Conservation (phyloP, 768 basidiomycete species). For the Dentipellis sp. region DNA sequence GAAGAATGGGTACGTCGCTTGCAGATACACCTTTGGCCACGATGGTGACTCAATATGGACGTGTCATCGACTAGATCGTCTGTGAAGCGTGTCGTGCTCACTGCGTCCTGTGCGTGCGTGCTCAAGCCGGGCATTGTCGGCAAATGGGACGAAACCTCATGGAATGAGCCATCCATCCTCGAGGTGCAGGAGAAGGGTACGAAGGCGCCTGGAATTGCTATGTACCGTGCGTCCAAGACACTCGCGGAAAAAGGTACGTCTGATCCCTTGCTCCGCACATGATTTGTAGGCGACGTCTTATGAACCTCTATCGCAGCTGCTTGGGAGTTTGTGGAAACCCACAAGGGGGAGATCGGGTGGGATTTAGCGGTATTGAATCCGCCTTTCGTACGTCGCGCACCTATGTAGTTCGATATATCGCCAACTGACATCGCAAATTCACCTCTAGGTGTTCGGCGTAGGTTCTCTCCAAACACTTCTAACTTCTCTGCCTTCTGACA, state of each 20-base stretch:
- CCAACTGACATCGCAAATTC: not conserved
- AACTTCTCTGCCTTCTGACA: not conserved
- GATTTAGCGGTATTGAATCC: constrained; percentile 27
- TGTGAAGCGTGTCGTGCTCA: constrained; percentile 35
- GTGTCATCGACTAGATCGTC: constrained; percentile 15
- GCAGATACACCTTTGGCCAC: not conserved
- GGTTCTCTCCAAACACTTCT: not conserved
- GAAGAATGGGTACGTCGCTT: constrained; percentile 19
- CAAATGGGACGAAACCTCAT: constrained; percentile 16
- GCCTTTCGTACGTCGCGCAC: constrained; percentile 19
- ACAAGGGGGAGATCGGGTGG: constrained; percentile 18
- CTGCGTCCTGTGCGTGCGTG: constrained; percentile 28
- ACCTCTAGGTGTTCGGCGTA: not conserved
- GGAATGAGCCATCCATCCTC: constrained; percentile 21
- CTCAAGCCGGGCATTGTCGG: constrained; percentile 1
- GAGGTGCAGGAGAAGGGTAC: constrained; percentile 23
- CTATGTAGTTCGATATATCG: not conserved
- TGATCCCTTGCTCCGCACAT: too few species aligned
- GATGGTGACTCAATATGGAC: not conserved
- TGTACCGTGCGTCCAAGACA: constrained; percentile 25
- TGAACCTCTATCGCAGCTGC: constrained; percentile 15
- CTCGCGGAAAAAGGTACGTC: constrained; percentile 26
- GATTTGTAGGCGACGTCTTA: too few species aligned
- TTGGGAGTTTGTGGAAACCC: constrained; percentile 23
- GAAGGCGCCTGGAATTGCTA: constrained; percentile 14